Evolutionary conservation across 768 basidiomycete genomes (phyloP).

Genomic region (Suillus ampliporus): DNA sequence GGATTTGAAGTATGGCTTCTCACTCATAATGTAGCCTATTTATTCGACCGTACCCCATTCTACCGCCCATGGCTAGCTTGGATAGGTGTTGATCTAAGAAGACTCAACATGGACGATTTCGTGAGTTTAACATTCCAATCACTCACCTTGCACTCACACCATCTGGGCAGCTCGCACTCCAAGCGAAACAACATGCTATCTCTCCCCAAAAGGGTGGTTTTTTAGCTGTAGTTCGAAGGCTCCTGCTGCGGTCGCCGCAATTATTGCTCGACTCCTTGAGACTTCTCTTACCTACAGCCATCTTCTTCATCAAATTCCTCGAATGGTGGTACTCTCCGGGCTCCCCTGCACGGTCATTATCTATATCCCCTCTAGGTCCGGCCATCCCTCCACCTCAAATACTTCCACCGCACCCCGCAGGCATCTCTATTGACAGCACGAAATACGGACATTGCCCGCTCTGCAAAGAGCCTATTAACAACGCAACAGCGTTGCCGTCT

Average conservation of each 20-base stretch:
- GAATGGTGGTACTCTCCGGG: conserved; percentile 99
- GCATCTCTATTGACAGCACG: conserved; percentile 63
- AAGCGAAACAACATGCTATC: conserved; percentile 20
- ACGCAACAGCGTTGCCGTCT: conserved; percentile 89
- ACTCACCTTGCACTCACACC: conserved; percentile 8
- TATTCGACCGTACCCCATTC: conserved; percentile 85
- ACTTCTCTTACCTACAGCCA: conserved; percentile 81
- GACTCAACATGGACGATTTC: conserved; percentile 79
- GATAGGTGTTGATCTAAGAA: conserved; percentile 83
- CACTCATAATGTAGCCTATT: conserved; percentile 83
- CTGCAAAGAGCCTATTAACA: conserved; percentile 73
- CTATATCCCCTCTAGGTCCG: conserved; percentile 65
- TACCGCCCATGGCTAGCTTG: conserved; percentile 92
- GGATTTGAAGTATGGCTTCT: conserved; percentile 84
- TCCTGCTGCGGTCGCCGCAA: conserved; percentile 60
- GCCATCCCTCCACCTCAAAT: conserved; percentile 79
- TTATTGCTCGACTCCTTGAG: conserved; percentile 78
- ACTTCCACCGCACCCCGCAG: conserved; percentile 75
- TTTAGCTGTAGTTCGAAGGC: conserved; percentile 48
- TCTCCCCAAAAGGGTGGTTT: conserved; percentile 41
- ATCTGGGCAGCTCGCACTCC: conserved; percentile 22
- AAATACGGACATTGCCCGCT: conserved; percentile 87
- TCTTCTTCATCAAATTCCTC: conserved; percentile 95
- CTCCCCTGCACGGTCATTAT: conserved; percentile 81
- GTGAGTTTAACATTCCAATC: conserved; percentile 48